Conservation (phyloP, 768 basidiomycete genomes). For the Kwoniella shandongensis region DNA sequence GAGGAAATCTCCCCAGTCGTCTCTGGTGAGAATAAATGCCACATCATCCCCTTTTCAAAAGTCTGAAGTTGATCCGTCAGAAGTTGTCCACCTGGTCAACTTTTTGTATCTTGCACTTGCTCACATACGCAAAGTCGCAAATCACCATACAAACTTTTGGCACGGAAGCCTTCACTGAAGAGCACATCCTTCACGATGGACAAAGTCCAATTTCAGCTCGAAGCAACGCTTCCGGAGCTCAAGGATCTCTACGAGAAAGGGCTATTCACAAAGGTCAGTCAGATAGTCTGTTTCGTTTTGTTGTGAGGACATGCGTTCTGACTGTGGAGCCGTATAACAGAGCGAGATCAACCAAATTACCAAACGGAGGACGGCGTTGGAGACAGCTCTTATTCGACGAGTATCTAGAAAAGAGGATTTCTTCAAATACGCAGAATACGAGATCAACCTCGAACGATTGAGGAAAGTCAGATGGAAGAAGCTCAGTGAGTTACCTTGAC, state of each 20-base stretch:
- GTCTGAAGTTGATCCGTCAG: neutral
- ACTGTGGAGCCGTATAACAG: constrained; percentile 57
- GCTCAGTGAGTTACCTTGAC: constrained; percentile 61
- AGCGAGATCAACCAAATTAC: constrained; percentile 80
- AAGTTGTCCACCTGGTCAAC: too few species aligned
- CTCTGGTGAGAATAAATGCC: too few species aligned
- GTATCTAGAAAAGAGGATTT: constrained; percentile 84
- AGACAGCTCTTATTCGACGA: constrained; percentile 77
- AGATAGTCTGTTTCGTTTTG: neutral
- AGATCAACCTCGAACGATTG: constrained; percentile 81
- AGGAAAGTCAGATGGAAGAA: constrained; percentile 72
- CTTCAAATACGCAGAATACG: constrained; percentile 85
- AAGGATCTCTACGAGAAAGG: constrained; percentile 84
- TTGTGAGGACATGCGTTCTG: neutral
- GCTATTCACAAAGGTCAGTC: constrained; percentile 72
- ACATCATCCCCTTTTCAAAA: constrained; percentile 25
- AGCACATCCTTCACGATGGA: constrained; percentile 63
- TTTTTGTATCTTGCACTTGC: too few species aligned
- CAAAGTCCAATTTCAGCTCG: constrained; percentile 88
- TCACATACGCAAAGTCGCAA: too few species aligned
- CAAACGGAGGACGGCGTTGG: constrained; percentile 77
- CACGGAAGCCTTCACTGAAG: too few species aligned
- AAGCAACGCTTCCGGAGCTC: constrained; percentile 95
- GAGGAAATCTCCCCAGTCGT: too few species aligned
- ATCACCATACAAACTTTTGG: too few species aligned